phyloP scores from a whole-genome alignment of 2,329 filamentous ascomycete species.

The Colletotrichum cereale region DNA sequence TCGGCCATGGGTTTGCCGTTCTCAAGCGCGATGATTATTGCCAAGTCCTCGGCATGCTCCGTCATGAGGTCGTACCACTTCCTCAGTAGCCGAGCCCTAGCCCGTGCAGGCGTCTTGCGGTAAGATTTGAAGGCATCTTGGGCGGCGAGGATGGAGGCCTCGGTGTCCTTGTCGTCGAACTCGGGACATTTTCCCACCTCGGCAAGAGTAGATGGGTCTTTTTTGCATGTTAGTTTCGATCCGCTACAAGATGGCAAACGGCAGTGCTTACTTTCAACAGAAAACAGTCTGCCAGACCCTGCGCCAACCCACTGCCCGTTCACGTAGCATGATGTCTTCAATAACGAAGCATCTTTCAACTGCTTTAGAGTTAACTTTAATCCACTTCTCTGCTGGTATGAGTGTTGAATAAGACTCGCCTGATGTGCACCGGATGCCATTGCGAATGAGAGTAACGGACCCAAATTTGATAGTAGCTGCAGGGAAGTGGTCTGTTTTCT shows the following conservation, averaged over 20 bases:
- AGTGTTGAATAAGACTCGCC: background rate
- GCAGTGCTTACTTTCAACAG: constrained; percentile 67
- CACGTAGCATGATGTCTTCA: constrained; percentile 79
- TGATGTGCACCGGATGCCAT: constrained; percentile 30
- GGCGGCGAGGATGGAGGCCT: constrained; percentile 78
- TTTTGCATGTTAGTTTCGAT: constrained; percentile 10
- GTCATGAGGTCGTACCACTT: constrained; percentile 77
- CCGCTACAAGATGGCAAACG: background rate
- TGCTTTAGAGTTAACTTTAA: constrained; percentile 43
- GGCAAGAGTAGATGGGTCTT: constrained; percentile 79
- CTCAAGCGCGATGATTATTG: constrained; percentile 76
- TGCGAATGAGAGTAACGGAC: constrained; percentile 17
- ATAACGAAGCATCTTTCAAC: constrained; percentile 73
- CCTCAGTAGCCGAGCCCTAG: constrained; percentile 70
- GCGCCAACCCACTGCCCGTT: constrained; percentile 83
- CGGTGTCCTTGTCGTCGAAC: constrained; percentile 76
- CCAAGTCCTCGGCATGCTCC: constrained; percentile 75
- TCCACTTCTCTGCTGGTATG: background rate
- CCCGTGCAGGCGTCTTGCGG: constrained; percentile 69
- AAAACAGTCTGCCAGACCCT: constrained; percentile 79
- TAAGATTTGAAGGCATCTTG: constrained; percentile 73
- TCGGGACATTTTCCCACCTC: constrained; percentile 79
- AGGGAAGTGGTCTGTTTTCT: constrained; percentile 16
- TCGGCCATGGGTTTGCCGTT: constrained; percentile 78
- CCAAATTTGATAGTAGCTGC: constrained; percentile 4